A percentile compares a stretch with the other conserved stretches of the same genome.
phyloP scores from a whole-genome alignment of 2,329 filamentous ascomycete genomes.

The Didymella segeticola region DNA sequence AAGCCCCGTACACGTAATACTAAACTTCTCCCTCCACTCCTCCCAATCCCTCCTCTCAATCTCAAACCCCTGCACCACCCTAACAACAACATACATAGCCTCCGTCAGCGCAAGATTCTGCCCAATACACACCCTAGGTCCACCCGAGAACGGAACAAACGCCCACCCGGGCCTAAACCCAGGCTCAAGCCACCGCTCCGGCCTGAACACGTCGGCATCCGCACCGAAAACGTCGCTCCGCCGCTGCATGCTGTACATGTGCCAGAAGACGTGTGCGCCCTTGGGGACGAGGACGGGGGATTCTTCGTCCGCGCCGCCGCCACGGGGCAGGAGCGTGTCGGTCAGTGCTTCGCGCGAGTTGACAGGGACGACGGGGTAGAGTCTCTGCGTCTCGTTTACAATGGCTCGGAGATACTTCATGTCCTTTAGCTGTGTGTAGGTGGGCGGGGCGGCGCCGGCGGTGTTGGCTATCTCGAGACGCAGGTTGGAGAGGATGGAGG shows the following conservation, averaged over 20 bases:
- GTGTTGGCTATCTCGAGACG: conserved; percentile 49
- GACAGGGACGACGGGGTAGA: conserved; percentile 41
- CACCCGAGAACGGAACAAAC: conserved; percentile 38
- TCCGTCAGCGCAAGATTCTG: conserved; percentile 38
- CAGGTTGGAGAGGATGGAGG: conserved; percentile 39
- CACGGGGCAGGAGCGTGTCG: conserved; percentile 39
- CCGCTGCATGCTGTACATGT: conserved; percentile 37
- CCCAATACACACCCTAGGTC: conserved; percentile 37
- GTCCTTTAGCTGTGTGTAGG: conserved; percentile 38
- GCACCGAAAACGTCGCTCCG: conserved; percentile 40
- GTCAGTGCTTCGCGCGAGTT: conserved; percentile 37
- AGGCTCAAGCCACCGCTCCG: conserved; percentile 43
- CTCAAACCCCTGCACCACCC: conserved; percentile 30
- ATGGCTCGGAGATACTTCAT: conserved; percentile 39
- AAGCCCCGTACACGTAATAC: conserved; percentile 23
- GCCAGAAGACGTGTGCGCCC: conserved; percentile 26
- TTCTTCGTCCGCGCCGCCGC: conserved; percentile 37
- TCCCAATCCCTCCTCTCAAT: conserved; percentile 27
- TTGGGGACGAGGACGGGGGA: conserved; percentile 38
- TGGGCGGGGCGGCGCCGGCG: conserved; percentile 50
- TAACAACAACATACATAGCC: conserved; percentile 28
- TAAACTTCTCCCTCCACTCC: conserved; percentile 34
- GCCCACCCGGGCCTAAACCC: conserved; percentile 33
- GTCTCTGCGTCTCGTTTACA: conserved; percentile 41
- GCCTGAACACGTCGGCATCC: conserved; percentile 42